Percentiles rank a stretch among this genome's conserved stretches.
Conservation (phyloP, 2,329 filamentous ascomycete genomes). For the Verticillium longisporum region DNA sequence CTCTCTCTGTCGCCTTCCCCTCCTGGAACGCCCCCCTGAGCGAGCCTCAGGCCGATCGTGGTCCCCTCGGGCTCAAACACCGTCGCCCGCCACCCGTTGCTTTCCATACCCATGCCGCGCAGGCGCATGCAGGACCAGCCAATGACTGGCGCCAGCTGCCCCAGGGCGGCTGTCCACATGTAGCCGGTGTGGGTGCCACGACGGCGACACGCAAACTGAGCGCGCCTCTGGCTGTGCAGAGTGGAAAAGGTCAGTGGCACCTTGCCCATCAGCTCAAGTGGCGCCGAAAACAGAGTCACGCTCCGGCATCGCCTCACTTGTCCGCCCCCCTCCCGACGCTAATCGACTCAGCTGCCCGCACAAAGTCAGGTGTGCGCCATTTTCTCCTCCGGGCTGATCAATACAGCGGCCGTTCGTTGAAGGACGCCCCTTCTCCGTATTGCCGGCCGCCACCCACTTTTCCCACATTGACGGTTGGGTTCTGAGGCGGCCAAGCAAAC, state of each 20-base stretch:
- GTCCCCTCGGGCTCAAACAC: neutral
- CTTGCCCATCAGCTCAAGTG: neutral
- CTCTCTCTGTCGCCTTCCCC: neutral
- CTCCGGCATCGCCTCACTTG: neutral
- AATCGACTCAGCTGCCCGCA: neutral
- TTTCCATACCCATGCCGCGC: neutral
- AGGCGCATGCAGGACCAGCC: neutral
- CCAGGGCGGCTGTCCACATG: neutral
- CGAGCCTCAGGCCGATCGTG: neutral
- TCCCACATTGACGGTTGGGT: neutral
- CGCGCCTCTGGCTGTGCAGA: neutral
- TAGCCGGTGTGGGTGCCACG: neutral
- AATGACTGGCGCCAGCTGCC: neutral
- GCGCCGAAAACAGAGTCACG: neutral
- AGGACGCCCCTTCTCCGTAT: neutral
- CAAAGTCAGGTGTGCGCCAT: neutral
- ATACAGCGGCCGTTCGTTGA: neutral
- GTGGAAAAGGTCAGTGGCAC: neutral
- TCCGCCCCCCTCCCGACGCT: neutral
- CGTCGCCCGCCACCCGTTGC: neutral
- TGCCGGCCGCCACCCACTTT: neutral
- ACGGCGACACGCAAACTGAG: neutral
- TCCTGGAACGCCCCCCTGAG: neutral
- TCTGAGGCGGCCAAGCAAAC: neutral
- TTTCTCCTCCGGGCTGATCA: neutral